A percentile compares a stretch with the other conserved stretches of the same genome.
Evolutionary conservation across 768 basidiomycete genomes (phyloP).

Genomic region (Boletus tylopilopsis): DNA sequence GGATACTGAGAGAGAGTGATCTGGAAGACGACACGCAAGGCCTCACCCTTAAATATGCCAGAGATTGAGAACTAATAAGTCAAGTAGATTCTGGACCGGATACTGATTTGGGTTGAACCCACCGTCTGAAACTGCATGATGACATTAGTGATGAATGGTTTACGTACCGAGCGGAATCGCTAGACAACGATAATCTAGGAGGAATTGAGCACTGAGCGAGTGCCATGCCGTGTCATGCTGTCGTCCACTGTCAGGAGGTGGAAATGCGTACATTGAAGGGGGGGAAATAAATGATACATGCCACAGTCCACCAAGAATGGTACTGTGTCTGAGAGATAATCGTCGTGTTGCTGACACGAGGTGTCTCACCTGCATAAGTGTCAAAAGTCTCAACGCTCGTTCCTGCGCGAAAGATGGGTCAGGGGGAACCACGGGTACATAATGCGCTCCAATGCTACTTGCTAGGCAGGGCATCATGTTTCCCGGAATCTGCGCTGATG

Average conservation of each 20-base stretch:
- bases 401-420: constrained; percentile 40
- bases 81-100: constrained; percentile 1
- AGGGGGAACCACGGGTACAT: constrained; percentile 35
- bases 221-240: neutral
- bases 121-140: too few relatives aligned
- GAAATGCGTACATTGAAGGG: constrained; percentile 1
- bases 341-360: constrained; percentile 3
- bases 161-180: neutral
- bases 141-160: too few relatives aligned
- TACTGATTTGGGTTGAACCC: too few relatives aligned
- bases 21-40: neutral
- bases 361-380: constrained; percentile 32
- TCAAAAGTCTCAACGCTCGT: constrained; percentile 40
- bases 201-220: neutral
- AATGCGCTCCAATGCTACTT: constrained; percentile 34
- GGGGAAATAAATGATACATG: constrained; percentile 15
- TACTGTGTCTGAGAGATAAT: constrained; percentile 28
- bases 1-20: neutral
- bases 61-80: neutral
- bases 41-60: constrained; percentile 7
- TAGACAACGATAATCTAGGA: neutral
- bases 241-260: neutral
- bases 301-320: constrained; percentile 12
- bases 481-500: constrained; percentile 33
- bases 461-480: constrained; percentile 34